A percentile compares a stretch with the other conserved stretches of the same genome.
Evolutionary conservation across 192 early-diverging fungal species (phyloP).

Genomic region (Entomortierella beljakovae): DNA sequence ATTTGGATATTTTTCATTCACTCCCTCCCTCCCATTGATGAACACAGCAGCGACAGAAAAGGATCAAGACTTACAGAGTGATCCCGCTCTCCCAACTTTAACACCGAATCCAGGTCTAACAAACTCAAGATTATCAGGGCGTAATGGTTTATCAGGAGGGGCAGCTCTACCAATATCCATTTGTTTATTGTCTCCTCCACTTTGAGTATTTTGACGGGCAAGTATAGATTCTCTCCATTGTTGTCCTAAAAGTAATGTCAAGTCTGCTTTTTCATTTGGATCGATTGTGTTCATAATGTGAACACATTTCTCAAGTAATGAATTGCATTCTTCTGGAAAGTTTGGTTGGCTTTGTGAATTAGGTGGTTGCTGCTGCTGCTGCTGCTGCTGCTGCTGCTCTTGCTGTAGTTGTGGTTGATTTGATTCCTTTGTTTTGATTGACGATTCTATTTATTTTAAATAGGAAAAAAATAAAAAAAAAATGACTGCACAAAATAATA

Average conservation of each 20-base stretch:
- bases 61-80: constrained; percentile 26
- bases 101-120: constrained; percentile 56
- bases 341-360: neutral
- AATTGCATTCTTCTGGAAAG: constrained; percentile 45
- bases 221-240: constrained; percentile 39
- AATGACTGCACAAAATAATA: too few species aligned
- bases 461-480: too few species aligned
- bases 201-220: constrained; percentile 19
- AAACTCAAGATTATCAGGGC: constrained; percentile 57
- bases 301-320: constrained; percentile 62
- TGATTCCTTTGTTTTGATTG: too few species aligned
- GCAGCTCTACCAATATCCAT: constrained; percentile 55
- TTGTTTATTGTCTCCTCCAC: constrained; percentile 7
- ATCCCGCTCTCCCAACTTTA: constrained; percentile 64
- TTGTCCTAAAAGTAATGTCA: constrained; percentile 39
- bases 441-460: too few species aligned
- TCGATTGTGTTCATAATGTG: constrained; percentile 65
- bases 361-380: neutral
- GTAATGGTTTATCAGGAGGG: constrained; percentile 61
- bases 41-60: constrained; percentile 3
- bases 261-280: constrained; percentile 63
- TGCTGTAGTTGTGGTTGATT: too few species aligned
- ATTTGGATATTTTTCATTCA: too few species aligned
- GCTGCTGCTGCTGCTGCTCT: neutral
- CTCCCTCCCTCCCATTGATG: too few species aligned